Conservation (phyloP, 2,329 filamentous ascomycete species). For the Dendryphion nanum region DNA sequence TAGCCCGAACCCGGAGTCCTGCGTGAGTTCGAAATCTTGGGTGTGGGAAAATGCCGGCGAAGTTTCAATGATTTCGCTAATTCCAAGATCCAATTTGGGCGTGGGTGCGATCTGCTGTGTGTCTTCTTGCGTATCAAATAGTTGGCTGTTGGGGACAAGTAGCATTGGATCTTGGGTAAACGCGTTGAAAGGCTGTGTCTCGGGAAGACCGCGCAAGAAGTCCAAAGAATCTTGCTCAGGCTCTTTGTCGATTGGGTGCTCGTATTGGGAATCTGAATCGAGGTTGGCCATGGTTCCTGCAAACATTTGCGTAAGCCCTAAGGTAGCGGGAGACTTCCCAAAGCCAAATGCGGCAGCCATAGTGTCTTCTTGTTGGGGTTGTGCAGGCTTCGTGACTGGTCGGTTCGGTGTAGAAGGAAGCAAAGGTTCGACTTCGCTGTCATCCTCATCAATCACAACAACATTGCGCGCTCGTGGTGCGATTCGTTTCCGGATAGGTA, state of each 20-base stretch:
- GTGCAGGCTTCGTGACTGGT: constrained; percentile 2
- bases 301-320: constrained; percentile 87
- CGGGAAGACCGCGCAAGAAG: constrained; percentile 52
- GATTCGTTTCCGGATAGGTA: constrained; percentile 48
- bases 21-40: constrained; percentile 73
- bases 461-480: constrained; percentile 49
- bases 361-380: constrained; percentile 22
- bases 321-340: constrained; percentile 36
- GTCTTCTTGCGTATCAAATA: constrained; percentile 21
- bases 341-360: constrained; percentile 42
- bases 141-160: constrained; percentile 59
- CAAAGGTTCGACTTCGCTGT: constrained; percentile 23
- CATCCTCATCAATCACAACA: constrained; percentile 64
- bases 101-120: constrained; percentile 14
- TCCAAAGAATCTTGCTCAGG: constrained; percentile 50
- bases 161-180: constrained; percentile 61
- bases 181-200: constrained; percentile 54
- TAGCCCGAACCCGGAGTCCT: constrained; percentile 74
- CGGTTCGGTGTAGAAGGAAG: constrained; percentile 19
- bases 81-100: constrained; percentile 28
- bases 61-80: constrained; percentile 36
- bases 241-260: constrained; percentile 25
- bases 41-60: constrained; percentile 46
- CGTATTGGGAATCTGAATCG: constrained; percentile 40
- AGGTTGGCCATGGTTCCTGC: constrained; percentile 79